These are phyloP conservation scores for Claviceps pazoutovae DNA, from an alignment of 2,329 filamentous ascomycete genomes.

Conservation along the genomic window DNA sequence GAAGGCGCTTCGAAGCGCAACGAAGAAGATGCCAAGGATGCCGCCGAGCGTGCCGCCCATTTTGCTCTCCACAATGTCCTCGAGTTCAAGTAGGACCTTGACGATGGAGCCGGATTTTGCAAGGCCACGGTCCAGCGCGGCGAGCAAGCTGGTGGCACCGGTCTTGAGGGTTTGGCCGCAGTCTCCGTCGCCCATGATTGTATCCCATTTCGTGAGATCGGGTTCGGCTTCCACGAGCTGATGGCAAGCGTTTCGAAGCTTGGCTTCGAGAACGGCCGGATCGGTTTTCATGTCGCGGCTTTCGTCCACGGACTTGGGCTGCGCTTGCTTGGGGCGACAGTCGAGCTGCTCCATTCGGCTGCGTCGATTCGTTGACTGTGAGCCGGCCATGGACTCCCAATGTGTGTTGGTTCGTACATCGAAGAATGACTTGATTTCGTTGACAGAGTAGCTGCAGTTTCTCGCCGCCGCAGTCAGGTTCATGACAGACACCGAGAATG, in stretches of 20 bases:
- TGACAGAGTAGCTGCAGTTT: constrained; percentile 30
- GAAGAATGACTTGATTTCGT: constrained; percentile 47
- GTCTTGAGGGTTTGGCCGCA: constrained; percentile 49
- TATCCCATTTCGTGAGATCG: constrained; percentile 49
- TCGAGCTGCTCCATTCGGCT: constrained; percentile 30
- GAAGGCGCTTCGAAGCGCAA: constrained; percentile 30
- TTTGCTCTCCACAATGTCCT: constrained; percentile 40
- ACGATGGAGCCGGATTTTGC: constrained; percentile 30
- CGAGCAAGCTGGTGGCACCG: constrained; percentile 34
- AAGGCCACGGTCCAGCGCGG: constrained; percentile 29
- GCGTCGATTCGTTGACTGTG: constrained; percentile 22
- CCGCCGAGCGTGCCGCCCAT: constrained; percentile 41
- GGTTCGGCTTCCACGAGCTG: constrained; percentile 44
- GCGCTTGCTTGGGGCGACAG: constrained; percentile 14
- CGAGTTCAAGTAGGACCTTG: constrained; percentile 32
- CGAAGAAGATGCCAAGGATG: constrained; percentile 41
- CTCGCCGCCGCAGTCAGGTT: constrained; percentile 37
- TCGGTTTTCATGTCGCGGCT: constrained; percentile 36
- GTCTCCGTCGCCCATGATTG: constrained; percentile 50
- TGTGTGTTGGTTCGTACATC: constrained; percentile 46
- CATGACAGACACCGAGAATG: constrained; percentile 54
- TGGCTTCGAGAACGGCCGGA: constrained; percentile 34
- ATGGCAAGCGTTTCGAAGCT: constrained; percentile 39
- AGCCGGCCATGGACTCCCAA: constrained; percentile 39
- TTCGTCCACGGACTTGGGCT: constrained; percentile 23